Evolutionary conservation across 768 basidiomycete species (phyloP).

Genomic region (Cystoderma amianthinum): DNA sequence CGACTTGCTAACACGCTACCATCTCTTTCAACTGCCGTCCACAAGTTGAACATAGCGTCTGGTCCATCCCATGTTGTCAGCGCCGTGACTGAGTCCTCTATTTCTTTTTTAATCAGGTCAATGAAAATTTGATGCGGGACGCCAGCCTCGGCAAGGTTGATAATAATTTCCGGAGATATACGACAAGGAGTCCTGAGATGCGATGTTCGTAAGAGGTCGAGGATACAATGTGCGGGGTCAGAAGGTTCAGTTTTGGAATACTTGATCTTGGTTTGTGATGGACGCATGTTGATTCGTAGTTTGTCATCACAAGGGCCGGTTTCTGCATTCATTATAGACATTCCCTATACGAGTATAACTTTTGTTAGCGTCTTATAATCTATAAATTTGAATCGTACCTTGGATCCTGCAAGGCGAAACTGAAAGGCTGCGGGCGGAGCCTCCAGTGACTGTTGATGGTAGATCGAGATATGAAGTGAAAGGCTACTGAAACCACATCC

Average conservation of each 20-base stretch:
- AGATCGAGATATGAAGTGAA: conserved; percentile 16
- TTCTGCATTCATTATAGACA: conserved; percentile 11
- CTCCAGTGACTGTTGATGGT: conserved; percentile 15
- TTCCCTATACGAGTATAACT: conserved; percentile 13
- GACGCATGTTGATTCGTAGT: conserved; percentile 13
- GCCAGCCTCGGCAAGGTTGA: conserved; percentile 61
- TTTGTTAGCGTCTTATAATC: not conserved
- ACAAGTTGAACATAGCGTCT: conserved; percentile 29
- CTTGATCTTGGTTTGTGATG: conserved; percentile 30
- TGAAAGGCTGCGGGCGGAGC: conserved; percentile 31
- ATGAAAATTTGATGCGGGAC: conserved; percentile 37
- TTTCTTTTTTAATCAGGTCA: conserved; percentile 23
- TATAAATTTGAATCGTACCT: conserved; percentile 16
- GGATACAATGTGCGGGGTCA: conserved; percentile 27
- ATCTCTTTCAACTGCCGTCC: conserved; percentile 21
- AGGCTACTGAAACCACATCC: conserved; percentile 32
- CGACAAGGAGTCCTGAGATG: conserved; percentile 36
- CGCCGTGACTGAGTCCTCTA: conserved; percentile 18
- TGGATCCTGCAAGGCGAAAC: conserved; percentile 28
- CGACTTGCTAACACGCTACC: conserved; percentile 29
- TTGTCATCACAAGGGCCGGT: conserved; percentile 3
- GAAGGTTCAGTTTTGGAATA: conserved; percentile 15
- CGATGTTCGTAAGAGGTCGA: conserved; percentile 40
- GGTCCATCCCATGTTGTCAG: conserved; percentile 32
- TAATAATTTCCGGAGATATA: conserved; percentile 50